phyloP scores from a whole-genome alignment of 2,329 filamentous ascomycete genomes.

The Pyrenochaeta sp. region DNA sequence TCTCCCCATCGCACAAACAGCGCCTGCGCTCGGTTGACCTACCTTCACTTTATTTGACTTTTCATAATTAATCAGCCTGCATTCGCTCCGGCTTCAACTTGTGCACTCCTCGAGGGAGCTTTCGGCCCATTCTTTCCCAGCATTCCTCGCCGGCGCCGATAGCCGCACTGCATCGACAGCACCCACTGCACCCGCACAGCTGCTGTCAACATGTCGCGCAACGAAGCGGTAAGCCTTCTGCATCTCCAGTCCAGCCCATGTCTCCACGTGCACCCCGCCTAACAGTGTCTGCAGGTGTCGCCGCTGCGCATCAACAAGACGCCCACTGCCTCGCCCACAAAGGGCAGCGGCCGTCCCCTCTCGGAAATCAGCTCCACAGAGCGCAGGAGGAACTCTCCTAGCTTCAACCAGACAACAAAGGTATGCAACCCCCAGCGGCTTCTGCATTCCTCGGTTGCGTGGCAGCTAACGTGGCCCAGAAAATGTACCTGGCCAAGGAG shows the following conservation, averaged over 20 bases:
- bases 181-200: slow-evolving; percentile 14
- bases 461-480: slow-evolving; percentile 57
- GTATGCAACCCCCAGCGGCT: slow-evolving; percentile 59
- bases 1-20: slow-evolving; percentile 37
- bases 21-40: slow-evolving; percentile 36
- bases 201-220: slow-evolving; percentile 47
- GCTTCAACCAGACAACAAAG: slow-evolving; percentile 80
- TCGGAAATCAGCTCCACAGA: slow-evolving; percentile 89
- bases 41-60: slow-evolving; percentile 34
- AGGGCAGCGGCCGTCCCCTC: slow-evolving; percentile 70
- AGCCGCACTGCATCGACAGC: slow-evolving; percentile 34
- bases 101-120: slow-evolving; percentile 36
- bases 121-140: slow-evolving; percentile 40
- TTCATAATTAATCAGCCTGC: slow-evolving; percentile 24
- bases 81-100: slow-evolving; percentile 17
- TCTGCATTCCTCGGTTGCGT: slow-evolving; percentile 16
- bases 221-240: slow-evolving; percentile 50
- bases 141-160: slow-evolving; percentile 35
- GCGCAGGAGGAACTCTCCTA: slow-evolving; percentile 89
- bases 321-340: slow-evolving; percentile 69
- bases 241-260: neutral
- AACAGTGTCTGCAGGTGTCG: slow-evolving; percentile 65
- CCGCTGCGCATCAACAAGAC: slow-evolving; percentile 82
- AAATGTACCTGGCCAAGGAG: slow-evolving; percentile 74
- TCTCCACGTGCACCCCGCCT: slow-evolving; percentile 16